A percentile compares a stretch with the other conserved stretches of the same genome.
Conservation (phyloP, 306 rosid species). For the Sicyos baderoa region DNA sequence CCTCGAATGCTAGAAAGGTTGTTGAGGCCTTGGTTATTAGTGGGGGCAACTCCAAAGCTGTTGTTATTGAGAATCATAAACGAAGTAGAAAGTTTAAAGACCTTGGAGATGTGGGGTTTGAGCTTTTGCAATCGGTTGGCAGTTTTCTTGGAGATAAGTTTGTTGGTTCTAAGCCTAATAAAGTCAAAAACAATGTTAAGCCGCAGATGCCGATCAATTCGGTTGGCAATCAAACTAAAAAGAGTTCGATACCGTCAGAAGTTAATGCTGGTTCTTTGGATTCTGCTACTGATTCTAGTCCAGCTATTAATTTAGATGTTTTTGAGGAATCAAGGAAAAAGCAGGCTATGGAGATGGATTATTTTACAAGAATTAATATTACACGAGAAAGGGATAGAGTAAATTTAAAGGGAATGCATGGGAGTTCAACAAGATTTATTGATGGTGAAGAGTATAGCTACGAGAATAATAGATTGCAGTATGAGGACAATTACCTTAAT, state of each 20-base stretch:
- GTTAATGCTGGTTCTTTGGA: slow-evolving; percentile 28
- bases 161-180: slow-evolving; percentile 35
- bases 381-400: slow-evolving; percentile 25
- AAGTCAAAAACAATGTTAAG: slow-evolving; percentile 38
- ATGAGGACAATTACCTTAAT: too few species aligned
- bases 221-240: slow-evolving; percentile 31
- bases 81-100: slow-evolving; percentile 48
- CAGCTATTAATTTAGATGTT: slow-evolving; percentile 25
- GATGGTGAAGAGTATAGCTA: slow-evolving; percentile 32
- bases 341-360: slow-evolving; percentile 27
- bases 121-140: slow-evolving; percentile 47
- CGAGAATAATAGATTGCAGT: slow-evolving; percentile 16
- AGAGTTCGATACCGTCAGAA: slow-evolving; percentile 21
- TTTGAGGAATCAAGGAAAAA: slow-evolving; percentile 26
- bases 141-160: slow-evolving; percentile 48
- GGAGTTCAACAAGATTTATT: slow-evolving; percentile 21
- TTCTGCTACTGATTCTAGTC: slow-evolving; percentile 30
- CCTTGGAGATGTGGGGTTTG: slow-evolving; percentile 45
- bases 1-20: slow-evolving; percentile 40
- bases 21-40: slow-evolving; percentile 33
- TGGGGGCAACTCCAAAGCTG: slow-evolving; percentile 36
- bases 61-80: slow-evolving; percentile 43
- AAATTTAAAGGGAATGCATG: slow-evolving; percentile 25
- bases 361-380: slow-evolving; percentile 27
- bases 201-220: slow-evolving; percentile 29